Evolutionary conservation across 2,329 filamentous ascomycete species (phyloP).

Genomic region (Trichoderma sp.): DNA sequence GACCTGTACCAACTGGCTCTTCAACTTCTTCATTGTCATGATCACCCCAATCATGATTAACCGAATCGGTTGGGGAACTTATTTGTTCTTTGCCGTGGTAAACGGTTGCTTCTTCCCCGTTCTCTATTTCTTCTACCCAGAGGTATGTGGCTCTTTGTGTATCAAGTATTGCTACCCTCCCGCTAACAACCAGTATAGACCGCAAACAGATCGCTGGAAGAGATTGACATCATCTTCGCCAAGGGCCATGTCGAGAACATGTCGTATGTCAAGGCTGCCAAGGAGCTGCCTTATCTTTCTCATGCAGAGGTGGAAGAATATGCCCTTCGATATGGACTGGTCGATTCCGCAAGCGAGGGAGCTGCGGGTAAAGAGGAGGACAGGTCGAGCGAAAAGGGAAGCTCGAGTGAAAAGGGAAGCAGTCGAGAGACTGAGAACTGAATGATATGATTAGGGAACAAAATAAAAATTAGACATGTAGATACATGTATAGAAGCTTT

Average conservation of each 20-base stretch:
- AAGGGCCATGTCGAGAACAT: constrained; percentile 61
- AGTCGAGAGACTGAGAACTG: background rate
- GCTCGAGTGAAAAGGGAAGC: constrained; percentile 4
- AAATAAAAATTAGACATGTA: background rate
- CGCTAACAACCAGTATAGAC: constrained; percentile 14
- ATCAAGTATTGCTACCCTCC: background rate
- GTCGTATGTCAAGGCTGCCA: constrained; percentile 59
- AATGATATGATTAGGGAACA: background rate
- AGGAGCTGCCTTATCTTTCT: constrained; percentile 55
- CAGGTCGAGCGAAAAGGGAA: background rate
- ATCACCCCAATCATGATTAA: constrained; percentile 52
- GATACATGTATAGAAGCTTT: background rate
- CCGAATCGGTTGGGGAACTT: constrained; percentile 56
- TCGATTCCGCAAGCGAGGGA: background rate
- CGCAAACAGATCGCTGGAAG: constrained; percentile 47
- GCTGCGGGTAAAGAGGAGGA: background rate
- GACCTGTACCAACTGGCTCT: constrained; percentile 62
- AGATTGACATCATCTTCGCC: constrained; percentile 61
- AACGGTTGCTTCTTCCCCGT: constrained; percentile 40
- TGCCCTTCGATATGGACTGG: constrained; percentile 26
- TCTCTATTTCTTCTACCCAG: constrained; percentile 52
- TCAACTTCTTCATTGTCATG: constrained; percentile 55
- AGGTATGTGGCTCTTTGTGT: constrained; percentile 36
- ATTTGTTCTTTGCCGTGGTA: constrained; percentile 49
- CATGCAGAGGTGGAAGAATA: constrained; percentile 55